Evolutionary conservation across 441 rosid species (phyloP), one percentile per base, ranked within the genome.

Genomic region (Sinapis alba): DNA sequence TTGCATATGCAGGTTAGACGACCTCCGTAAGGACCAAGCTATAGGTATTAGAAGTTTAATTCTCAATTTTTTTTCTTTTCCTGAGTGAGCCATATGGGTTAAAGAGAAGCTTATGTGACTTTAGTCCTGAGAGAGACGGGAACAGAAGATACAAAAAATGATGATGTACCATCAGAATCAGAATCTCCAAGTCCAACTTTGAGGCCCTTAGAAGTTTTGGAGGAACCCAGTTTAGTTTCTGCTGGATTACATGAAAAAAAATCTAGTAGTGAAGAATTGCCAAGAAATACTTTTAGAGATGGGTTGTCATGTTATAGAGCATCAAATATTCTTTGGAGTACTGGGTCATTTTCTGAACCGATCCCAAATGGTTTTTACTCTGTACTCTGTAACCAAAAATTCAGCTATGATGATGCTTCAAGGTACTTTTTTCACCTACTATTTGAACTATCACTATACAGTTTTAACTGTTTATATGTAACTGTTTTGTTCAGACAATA

Each of bases 351-450:
- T 69, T 85, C 90, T 60, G 95, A 89, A 43, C 85, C 74, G 23
- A 89, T 95, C 24, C 94, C 97, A 54, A 80, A 84, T 83, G 97
- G 98, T 51, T 91, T 90, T 82, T 93, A 93, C 84, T 89, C 88
- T 32, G n/a, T n/a, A n/a, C n/a, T n/a, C n/a, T n/a, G n/a, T n/a
- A n/a, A n/a, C n/a, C n/a, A n/a, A n/a, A n/a, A n/a, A n/a, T n/a
- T n/a, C n/a, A n/a, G n/a, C n/a, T n/a, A n/a, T n/a, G n/a, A n/a
- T n/a, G n/a, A n/a, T n/a, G n/a, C n/a, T n/a, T n/a, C n/a, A n/a
- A n/a, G n/a, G n/a, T n/a, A n/a, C n/a, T n/a, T n/a, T n/a, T n/a
- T n/a, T n/a, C n/a, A n/a, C n/a, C n/a, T n/a, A n/a, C n/a, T n/a
- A n/a, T n/a, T n/a, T n/a, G n/a, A n/a, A n/a, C n/a, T n/a, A n/a